Conservation (phyloP, 2,329 filamentous ascomycete species). For the Zelopaecilomyces penicillatus region DNA sequence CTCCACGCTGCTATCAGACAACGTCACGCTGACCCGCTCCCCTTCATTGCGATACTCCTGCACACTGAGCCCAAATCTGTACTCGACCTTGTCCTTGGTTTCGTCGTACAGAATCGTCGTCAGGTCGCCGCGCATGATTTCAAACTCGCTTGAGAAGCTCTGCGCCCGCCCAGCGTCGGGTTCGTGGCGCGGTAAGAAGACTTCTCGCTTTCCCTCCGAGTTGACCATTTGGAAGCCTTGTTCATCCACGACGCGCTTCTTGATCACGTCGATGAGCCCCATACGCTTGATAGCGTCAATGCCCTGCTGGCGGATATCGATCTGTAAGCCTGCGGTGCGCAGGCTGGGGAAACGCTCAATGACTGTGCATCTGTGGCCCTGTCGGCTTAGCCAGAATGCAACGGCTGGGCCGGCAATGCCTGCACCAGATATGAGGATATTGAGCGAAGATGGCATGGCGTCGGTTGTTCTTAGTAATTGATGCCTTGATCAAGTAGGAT, state of each 20-base stretch:
- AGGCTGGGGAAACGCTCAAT: constrained; percentile 27
- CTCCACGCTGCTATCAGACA: constrained; percentile 10
- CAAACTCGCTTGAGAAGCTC: constrained; percentile 39
- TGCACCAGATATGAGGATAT: constrained; percentile 19
- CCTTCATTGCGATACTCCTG: constrained; percentile 15
- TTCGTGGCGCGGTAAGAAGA: constrained; percentile 23
- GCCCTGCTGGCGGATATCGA: constrained; percentile 37
- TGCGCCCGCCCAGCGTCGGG: constrained; percentile 9
- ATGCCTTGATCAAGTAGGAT: too few species aligned
- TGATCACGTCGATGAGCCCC: constrained; percentile 29
- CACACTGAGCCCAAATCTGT: constrained; percentile 22
- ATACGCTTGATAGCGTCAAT: constrained; percentile 30
- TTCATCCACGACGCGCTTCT: constrained; percentile 34
- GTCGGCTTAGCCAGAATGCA: constrained; percentile 22
- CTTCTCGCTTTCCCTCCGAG: constrained; percentile 24
- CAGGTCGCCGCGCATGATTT: constrained; percentile 48
- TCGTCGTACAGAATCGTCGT: constrained; percentile 33
- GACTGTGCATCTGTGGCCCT: constrained; percentile 27
- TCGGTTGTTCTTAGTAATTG: too few species aligned
- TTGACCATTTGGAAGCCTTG: constrained; percentile 41
- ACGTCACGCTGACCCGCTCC: constrained; percentile 9
- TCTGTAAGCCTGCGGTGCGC: constrained; percentile 31
- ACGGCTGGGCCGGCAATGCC: constrained; percentile 24
- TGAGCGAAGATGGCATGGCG: not conserved
- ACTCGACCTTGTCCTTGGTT: constrained; percentile 17